These are phyloP conservation scores for Colletotrichum noveboracense DNA, from an alignment of 2,329 filamentous ascomycete genomes.

Conservation along the genomic window DNA sequence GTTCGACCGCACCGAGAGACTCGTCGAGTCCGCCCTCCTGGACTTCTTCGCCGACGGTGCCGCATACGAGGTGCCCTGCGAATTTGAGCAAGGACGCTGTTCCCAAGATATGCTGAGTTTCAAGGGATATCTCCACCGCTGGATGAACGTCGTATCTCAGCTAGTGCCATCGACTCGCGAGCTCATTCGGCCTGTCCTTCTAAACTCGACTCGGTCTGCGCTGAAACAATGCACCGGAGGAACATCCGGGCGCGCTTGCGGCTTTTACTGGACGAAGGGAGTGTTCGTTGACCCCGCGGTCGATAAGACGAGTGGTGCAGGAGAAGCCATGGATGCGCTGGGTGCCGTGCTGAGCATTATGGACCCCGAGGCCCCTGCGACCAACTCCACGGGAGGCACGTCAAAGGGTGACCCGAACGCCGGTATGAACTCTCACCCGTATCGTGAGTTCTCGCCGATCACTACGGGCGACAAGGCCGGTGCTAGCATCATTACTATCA, in stretches of 20 bases:
- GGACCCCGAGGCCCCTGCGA: conserved; percentile 43
- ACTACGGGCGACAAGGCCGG: conserved; percentile 70
- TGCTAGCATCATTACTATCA: conserved; percentile 67
- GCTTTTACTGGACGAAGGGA: conserved; percentile 64
- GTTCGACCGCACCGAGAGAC: conserved; percentile 54
- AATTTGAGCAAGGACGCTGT: conserved; percentile 59
- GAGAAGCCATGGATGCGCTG: conserved; percentile 63
- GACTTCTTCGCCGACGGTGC: conserved; percentile 58
- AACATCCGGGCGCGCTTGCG: conserved; percentile 61
- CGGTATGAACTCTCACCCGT: conserved; percentile 10
- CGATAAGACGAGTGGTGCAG: conserved; percentile 62
- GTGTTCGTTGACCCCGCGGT: conserved; percentile 48
- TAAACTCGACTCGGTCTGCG: conserved; percentile 62
- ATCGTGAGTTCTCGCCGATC: conserved; percentile 23
- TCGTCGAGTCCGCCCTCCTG: conserved; percentile 52
- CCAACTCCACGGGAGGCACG: conserved; percentile 56
- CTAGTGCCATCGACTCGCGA: conserved; percentile 63
- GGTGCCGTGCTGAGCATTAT: conserved; percentile 58
- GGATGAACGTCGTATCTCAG: conserved; percentile 65
- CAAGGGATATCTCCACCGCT: conserved; percentile 73
- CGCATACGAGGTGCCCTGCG: conserved; percentile 71
- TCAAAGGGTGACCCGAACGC: conserved; percentile 43
- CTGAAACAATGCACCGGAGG: conserved; percentile 67
- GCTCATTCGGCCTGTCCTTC: conserved; percentile 62
- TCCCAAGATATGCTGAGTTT: conserved; percentile 75